Conservation (phyloP, 352 stramenopile species). For the Pythium brachiatum region DNA sequence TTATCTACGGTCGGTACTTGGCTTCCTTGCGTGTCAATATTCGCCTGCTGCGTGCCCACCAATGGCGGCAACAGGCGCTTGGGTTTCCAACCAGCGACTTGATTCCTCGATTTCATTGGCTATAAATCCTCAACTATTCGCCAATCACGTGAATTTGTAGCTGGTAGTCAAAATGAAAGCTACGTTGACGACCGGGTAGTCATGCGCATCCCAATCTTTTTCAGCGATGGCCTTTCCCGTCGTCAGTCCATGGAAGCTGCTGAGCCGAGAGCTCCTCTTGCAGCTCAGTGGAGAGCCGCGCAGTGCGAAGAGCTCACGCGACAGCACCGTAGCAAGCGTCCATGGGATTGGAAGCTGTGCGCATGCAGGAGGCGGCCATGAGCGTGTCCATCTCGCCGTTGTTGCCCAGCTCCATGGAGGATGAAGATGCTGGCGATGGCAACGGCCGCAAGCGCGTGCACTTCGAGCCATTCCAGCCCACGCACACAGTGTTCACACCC, state of each 20-base stretch:
- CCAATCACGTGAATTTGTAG: constrained; percentile 19
- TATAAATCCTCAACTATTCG: not conserved
- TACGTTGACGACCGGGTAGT: constrained; percentile 9
- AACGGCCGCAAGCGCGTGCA: constrained; percentile 54
- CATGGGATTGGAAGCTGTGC: constrained; percentile 48
- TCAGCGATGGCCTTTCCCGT: not conserved
- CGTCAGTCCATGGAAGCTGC: no score
- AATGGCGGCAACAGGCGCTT: constrained; percentile 3
- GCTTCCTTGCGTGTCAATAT: constrained; percentile 2
- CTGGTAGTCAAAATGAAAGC: constrained; percentile 4
- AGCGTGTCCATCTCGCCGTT: constrained; percentile 79
- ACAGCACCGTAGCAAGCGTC: no score
- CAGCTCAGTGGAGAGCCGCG: no score
- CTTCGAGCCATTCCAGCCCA: constrained; percentile 80
- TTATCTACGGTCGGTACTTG: not conserved
- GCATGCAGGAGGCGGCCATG: constrained; percentile 43
- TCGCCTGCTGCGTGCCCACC: constrained; percentile 1
- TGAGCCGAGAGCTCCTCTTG: no score
- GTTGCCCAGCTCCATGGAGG: constrained; percentile 75
- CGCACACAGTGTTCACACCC: constrained; percentile 83
- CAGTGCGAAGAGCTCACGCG: not conserved
- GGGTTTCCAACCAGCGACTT: constrained; percentile 17
- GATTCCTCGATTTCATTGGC: constrained; percentile 14
- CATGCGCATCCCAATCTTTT: constrained; percentile 11
- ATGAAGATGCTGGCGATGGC: constrained; percentile 34